Percentiles rank a stretch among this genome's conserved stretches.
phyloP scores from a whole-genome alignment of 2,329 filamentous ascomycete genomes.

The Diaporthe destruens region DNA sequence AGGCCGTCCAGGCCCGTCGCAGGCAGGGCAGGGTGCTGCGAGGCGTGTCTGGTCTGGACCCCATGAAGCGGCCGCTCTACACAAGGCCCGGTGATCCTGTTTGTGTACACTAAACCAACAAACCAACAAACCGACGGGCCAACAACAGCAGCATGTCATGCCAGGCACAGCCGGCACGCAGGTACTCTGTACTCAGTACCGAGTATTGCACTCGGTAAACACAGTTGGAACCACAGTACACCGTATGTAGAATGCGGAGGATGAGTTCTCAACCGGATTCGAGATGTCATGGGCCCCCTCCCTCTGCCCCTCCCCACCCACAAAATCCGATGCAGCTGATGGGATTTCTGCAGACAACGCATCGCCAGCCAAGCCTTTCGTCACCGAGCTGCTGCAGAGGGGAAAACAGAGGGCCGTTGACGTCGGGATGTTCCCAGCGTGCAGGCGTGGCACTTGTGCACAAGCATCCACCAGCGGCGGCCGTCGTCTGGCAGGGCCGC shows the following conservation, averaged over 20 bases:
- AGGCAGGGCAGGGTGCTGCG: neutral
- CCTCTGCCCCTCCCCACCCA: conserved; percentile 5
- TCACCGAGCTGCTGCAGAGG: conserved; percentile 9
- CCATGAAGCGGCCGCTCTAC: conserved; percentile 25
- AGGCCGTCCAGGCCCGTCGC: conserved; percentile 26
- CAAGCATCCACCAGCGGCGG: conserved; percentile 6
- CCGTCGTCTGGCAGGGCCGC: conserved; percentile 10
- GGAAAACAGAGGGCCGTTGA: neutral
- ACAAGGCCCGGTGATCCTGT: neutral
- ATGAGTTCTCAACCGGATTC: conserved; percentile 7
- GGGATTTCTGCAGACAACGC: conserved; percentile 27
- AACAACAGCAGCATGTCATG: neutral
- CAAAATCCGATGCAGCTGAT: conserved; percentile 11
- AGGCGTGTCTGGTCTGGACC: conserved; percentile 23
- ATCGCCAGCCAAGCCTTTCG: conserved; percentile 27
- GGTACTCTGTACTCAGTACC: too few relatives aligned
- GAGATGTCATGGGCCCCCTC: conserved; percentile 4
- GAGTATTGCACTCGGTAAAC: too few relatives aligned
- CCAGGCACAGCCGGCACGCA: too few relatives aligned
- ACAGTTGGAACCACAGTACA: too few relatives aligned
- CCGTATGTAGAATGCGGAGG: neutral
- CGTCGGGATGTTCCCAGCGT: conserved; percentile 3
- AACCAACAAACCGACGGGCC: neutral
- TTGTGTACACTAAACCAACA: neutral
- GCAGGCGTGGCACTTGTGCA: neutral